These are phyloP conservation scores for Lipomyces japonicus DNA, from an alignment of 805 yeast species.

Conservation along the genomic window DNA sequence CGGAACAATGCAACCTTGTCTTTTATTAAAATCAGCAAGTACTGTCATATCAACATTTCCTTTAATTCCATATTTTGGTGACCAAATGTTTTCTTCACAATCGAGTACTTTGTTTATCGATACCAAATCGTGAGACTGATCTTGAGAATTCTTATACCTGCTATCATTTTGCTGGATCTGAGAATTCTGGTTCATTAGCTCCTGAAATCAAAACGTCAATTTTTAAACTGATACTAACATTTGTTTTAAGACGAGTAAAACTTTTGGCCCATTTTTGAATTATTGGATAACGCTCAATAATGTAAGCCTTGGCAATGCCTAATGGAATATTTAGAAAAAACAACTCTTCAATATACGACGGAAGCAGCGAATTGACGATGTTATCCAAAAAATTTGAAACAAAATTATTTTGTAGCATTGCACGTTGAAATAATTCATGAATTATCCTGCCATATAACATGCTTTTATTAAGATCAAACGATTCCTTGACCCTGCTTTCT, in stretches of 20 bases:
- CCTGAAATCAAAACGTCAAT: no score
- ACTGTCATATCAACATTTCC: constrained; percentile 89
- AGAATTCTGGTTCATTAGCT: background rate
- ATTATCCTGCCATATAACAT: constrained; percentile 77
- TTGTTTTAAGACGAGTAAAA: no score
- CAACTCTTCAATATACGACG: constrained; percentile 28
- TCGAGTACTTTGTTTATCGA: constrained; percentile 66
- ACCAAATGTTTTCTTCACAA: constrained; percentile 88
- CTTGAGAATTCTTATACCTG: no score
- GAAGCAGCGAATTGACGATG: constrained; percentile 29
- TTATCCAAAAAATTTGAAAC: constrained; percentile 40
- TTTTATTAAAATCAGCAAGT: constrained; percentile 48
- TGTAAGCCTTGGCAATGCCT: constrained; percentile 31
- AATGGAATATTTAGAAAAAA: constrained; percentile 31
- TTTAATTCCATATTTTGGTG: constrained; percentile 82
- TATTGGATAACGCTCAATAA: constrained; percentile 10
- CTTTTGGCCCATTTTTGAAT: constrained; percentile 36
- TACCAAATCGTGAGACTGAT: constrained; percentile 39
- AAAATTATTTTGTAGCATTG: constrained; percentile 44
- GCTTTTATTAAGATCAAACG: constrained; percentile 62
- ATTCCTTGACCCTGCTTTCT: constrained; percentile 51
- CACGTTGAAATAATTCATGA: constrained; percentile 68
- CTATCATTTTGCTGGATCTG: background rate
- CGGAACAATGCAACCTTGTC: constrained; percentile 47
- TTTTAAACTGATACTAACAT: no score